Conservation (phyloP, 2,329 filamentous ascomycete genomes). For the Teratosphaeriaceae sp. region DNA sequence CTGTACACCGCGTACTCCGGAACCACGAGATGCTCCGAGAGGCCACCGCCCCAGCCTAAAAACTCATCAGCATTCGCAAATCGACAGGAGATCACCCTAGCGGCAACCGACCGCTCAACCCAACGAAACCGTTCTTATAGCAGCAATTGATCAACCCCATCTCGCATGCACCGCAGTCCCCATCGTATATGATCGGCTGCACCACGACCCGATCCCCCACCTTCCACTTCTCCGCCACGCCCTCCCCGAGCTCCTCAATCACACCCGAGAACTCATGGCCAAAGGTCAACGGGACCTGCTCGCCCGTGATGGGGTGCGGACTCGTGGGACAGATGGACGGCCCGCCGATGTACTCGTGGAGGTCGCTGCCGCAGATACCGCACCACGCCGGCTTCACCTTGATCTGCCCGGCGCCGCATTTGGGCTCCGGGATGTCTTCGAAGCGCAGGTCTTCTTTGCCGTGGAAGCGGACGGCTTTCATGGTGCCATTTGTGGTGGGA, state of each 20-base stretch:
- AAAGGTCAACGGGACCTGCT: slow-evolving; percentile 45
- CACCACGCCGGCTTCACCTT: slow-evolving; percentile 33
- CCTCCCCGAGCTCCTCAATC: slow-evolving; percentile 47
- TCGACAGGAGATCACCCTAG: background rate
- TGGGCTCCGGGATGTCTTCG: slow-evolving; percentile 28
- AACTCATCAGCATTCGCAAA: background rate
- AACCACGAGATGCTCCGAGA: slow-evolving; percentile 47
- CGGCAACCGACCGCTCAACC: slow-evolving; percentile 42
- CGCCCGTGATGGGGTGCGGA: slow-evolving; percentile 50
- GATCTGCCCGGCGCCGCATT: slow-evolving; percentile 29
- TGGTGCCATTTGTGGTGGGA: slow-evolving; percentile 9
- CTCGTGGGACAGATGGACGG: slow-evolving; percentile 38
- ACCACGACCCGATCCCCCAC: slow-evolving; percentile 42
- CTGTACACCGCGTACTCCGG: slow-evolving; percentile 41
- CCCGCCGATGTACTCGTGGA: slow-evolving; percentile 31
- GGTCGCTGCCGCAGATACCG: slow-evolving; percentile 27
- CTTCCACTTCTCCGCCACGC: slow-evolving; percentile 40
- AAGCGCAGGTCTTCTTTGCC: slow-evolving; percentile 30
- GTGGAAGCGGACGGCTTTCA: slow-evolving; percentile 34
- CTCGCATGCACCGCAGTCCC: slow-evolving; percentile 45
- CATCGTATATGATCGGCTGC: slow-evolving; percentile 49
- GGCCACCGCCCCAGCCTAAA: slow-evolving; percentile 44
- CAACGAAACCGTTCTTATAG: slow-evolving; percentile 48
- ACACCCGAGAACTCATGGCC: slow-evolving; percentile 49
- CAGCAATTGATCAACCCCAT: slow-evolving; percentile 50